phyloP scores from a whole-genome alignment of 768 basidiomycete species.

The Fomitopsis pulvina region DNA sequence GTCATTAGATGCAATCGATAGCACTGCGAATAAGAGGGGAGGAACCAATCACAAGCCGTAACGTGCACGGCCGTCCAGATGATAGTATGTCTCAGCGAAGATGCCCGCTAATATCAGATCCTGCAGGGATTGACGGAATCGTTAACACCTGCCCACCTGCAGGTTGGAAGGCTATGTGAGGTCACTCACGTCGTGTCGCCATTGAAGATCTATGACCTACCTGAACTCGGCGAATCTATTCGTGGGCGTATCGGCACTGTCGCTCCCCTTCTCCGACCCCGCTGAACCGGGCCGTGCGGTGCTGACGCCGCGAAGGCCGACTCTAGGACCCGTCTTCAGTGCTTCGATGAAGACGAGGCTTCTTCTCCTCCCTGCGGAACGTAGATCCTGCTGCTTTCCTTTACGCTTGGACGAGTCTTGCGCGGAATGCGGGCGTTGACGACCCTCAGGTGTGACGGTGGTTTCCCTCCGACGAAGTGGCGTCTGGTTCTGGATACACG shows the following conservation, averaged over 20 bases:
- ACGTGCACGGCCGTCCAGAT: slow-evolving; percentile 1
- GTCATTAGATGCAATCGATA: slow-evolving; percentile 10
- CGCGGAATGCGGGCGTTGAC: slow-evolving; percentile 22
- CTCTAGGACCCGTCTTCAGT: slow-evolving; percentile 10
- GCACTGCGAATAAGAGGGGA: neutral
- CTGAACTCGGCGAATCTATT: slow-evolving; percentile 20
- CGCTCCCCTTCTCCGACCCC: slow-evolving; percentile 4
- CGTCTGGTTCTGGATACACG: slow-evolving; percentile 22
- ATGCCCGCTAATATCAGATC: slow-evolving; percentile 5
- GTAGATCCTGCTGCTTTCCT: slow-evolving; percentile 17
- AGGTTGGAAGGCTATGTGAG: slow-evolving; percentile 7
- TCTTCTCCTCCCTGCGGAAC: slow-evolving; percentile 13
- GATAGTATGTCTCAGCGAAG: slow-evolving; percentile 1
- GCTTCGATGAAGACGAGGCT: slow-evolving; percentile 16
- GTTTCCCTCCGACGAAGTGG: slow-evolving; percentile 39
- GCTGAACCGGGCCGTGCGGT: slow-evolving; percentile 16
- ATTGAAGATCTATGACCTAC: slow-evolving; percentile 14
- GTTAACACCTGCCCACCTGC: slow-evolving; percentile 8
- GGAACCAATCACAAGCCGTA: slow-evolving; percentile 4
- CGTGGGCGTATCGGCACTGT: slow-evolving; percentile 4
- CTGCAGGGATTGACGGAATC: neutral
- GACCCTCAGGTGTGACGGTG: slow-evolving; percentile 39
- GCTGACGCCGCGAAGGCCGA: slow-evolving; percentile 3
- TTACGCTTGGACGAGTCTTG: slow-evolving; percentile 11
- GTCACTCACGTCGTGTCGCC: slow-evolving; percentile 8